phyloP scores from a whole-genome alignment of 176 grass and related monocot genomes.

The Oryza glumipatula region DNA sequence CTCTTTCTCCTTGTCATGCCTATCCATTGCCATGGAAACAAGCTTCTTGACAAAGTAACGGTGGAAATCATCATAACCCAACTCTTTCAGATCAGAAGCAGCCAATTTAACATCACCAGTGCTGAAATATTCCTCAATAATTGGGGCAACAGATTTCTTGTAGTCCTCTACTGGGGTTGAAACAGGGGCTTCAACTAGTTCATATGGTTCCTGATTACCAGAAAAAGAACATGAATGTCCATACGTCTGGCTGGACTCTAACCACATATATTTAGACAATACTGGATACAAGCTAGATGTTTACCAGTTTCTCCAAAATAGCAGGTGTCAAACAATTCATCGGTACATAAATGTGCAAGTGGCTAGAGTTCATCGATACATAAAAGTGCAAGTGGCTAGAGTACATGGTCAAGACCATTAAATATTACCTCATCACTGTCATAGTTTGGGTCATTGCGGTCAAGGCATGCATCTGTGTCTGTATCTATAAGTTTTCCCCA shows the following conservation, averaged over 20 bases:
- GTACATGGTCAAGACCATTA: constrained; percentile 32
- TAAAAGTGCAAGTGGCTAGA: constrained; percentile 4
- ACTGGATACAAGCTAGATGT: not conserved
- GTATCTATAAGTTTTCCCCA: constrained; percentile 92
- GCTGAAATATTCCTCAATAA: constrained; percentile 91
- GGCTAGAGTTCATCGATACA: constrained; percentile 7
- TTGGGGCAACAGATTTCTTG: constrained; percentile 70
- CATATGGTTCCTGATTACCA: constrained; percentile 86
- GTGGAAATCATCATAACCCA: constrained; percentile 75
- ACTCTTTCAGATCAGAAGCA: constrained; percentile 81
- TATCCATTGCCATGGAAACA: constrained; percentile 93
- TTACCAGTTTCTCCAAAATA: constrained; percentile 24
- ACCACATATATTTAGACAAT: constrained; percentile 18
- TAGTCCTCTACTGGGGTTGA: constrained; percentile 78
- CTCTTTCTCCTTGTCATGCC: constrained; percentile 96
- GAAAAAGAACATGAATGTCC: constrained; percentile 18
- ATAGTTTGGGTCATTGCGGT: constrained; percentile 97
- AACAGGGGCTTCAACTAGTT: constrained; percentile 74
- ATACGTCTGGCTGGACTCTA: constrained; percentile 21
- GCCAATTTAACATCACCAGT: constrained; percentile 80
- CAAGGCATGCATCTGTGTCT: constrained; percentile 67
- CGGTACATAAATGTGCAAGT: constrained; percentile 19
- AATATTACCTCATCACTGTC: constrained; percentile 84
- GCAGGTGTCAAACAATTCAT: constrained; percentile 8
- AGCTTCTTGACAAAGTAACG: constrained; percentile 91